Evolutionary conservation across 1,284 basidiomycete species (phyloP), one percentile per base, ranked within the genome.

Genomic region (Termitomyces sp.): DNA sequence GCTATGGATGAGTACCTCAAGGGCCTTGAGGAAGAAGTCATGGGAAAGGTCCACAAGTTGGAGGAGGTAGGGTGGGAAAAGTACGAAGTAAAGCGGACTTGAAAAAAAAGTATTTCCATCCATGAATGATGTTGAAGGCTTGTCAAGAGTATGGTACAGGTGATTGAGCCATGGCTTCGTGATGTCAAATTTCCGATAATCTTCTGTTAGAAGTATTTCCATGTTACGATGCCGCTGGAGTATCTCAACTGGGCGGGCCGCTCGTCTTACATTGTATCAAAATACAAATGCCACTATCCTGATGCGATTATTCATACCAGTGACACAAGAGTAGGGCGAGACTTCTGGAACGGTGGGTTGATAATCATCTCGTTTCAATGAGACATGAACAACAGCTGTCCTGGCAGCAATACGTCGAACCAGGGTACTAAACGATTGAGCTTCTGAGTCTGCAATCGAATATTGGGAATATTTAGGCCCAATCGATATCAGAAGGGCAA

Each of bases 21-120:
- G 56, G 73, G 71, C 2, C 77, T 96, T 64, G 90, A 96, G 71
- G 75, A 76, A 7, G 94, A 97, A 69, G 96, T 98, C 0, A 66
- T 93, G 61, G 79, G 65, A 9, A 99, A 98, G 74, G 88, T 93
- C 4, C 84, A 88, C 24, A 87, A 76, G 57, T 70, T 99, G 30
- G 81, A 84, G 53, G 73, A 84, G 55, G 76, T 90, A 8, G 96
- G 94, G 2, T 98, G 94, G 94, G 90, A 94, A 64, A 77, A 79
- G 58, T 96, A 96, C 58, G 67, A 70, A 47, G 70, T 70, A 19
- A 73, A 71, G 53, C 65, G 66, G 33, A 64, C 59, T 31, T 64
- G 52, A 59, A 42, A n/a, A n/a, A 24, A 5, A 24, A 24, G 17
- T 10, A 6, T 33, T 17, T 31, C 9, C 24, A 28, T n/a, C 19